A percentile compares a stretch with the other conserved stretches of the same genome.
These are phyloP conservation scores for Alternaria ventricosa DNA, from an alignment of 2,329 filamentous ascomycete species.

Conservation along the genomic window DNA sequence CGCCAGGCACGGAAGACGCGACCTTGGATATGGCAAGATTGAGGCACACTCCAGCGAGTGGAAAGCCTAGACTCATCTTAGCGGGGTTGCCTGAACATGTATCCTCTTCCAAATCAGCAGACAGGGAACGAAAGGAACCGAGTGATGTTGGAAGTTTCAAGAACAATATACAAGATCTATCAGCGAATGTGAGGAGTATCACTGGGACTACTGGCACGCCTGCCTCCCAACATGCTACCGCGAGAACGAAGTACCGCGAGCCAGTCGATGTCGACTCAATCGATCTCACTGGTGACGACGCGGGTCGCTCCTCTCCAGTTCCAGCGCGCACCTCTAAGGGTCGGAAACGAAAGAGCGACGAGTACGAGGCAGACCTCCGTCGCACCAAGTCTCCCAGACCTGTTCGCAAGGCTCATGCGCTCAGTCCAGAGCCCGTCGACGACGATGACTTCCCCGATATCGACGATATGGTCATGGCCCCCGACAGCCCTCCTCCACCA, in stretches of 20 bases:
- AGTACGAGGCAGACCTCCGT: constrained; percentile 43
- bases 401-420: constrained; percentile 11
- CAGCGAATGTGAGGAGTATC: not conserved
- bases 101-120: constrained; percentile 8
- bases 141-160: not conserved
- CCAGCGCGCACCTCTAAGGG: constrained; percentile 24
- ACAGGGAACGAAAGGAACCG: constrained; percentile 5
- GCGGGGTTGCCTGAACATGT: constrained; percentile 29
- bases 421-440: constrained; percentile 22
- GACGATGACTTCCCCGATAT: constrained; percentile 49
- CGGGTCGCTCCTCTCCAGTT: constrained; percentile 24
- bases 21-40: constrained; percentile 52
- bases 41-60: constrained; percentile 52
- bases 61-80: constrained; percentile 46
- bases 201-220: constrained; percentile 14
- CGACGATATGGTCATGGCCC: constrained; percentile 40
- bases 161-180: constrained; percentile 2
- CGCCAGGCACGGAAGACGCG: constrained; percentile 10
- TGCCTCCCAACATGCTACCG: constrained; percentile 1
- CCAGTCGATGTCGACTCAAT: constrained; percentile 42
- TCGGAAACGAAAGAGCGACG: constrained; percentile 57
- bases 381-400: constrained; percentile 25
- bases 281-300: constrained; percentile 44
- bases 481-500: constrained; percentile 46
- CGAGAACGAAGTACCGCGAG: constrained; percentile 16